Evolutionary conservation across 108 stramenopile genomes (phyloP), one percentile per base, ranked within the genome.

Genomic region (Cylindrotheca closterium): DNA sequence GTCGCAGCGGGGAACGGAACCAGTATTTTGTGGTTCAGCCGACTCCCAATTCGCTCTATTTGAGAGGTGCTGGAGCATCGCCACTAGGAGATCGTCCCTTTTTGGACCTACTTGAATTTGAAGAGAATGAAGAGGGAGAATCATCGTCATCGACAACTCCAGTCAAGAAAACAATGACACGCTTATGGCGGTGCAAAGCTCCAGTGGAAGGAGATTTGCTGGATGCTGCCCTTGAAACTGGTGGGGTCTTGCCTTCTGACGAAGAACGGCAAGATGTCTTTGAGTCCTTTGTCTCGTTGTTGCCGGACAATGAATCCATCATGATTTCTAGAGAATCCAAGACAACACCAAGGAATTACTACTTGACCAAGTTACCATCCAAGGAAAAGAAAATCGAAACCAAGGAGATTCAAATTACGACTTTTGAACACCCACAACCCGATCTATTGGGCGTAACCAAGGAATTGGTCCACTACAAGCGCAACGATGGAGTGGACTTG

Each of bases 101-200:
- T 46, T 60, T 60, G 42, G 59, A 60, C 45, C n/a, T 4, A 8
- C 32, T 37, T 12, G 30, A 60, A 10, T 24, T 60, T 0, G 2
- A 57, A 25, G 30, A 25, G 8, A 29, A 29, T 31, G 28, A 21
- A 21, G n/a, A n/a, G n/a, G 37, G 37, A 15, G 37, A 42, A 10
- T 7, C 7, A 42, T 42, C 37, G 10, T 10, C 10, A 10, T 10
- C 37, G 7, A 42, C 37, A 15, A 42, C 37, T 42, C n/a, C n/a
- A n/a, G n/a, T n/a, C n/a, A n/a, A n/a, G n/a, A n/a, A n/a, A n/a
- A n/a, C n/a, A n/a, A 57, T n/a, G 12, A 32, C 25, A n/a, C 33
- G 59, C 4, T 32, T 60, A 7, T 60, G 59, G 59, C n/a, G 59
- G 25, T 60, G 59, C 59, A 60, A 60, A 37, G 59, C 59, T 30